These are phyloP conservation scores for Microstegium vimineum DNA, from an alignment of 176 grass and related monocot species.

Conservation along the genomic window DNA sequence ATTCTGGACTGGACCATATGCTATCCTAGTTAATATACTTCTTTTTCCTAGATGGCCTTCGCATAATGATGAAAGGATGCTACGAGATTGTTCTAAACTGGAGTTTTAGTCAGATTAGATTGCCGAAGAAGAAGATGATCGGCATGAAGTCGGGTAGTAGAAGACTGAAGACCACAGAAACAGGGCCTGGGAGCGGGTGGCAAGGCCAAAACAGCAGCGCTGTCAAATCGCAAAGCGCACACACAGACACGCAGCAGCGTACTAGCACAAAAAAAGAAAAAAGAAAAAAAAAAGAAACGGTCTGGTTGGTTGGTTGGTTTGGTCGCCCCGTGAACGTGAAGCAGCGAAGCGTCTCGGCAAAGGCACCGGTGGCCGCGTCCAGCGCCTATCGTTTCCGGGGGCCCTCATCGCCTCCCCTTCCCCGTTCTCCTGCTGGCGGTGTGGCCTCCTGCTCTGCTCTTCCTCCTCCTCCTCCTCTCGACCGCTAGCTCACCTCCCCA, in stretches of 20 bases:
- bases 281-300: neutral
- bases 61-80: neutral
- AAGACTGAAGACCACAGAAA: neutral
- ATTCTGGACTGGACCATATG: too few relatives aligned
- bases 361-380: conserved; percentile 41
- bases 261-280: neutral
- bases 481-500: conserved; percentile 41
- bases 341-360: conserved; percentile 6
- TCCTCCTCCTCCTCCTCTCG: conserved; percentile 2
- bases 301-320: neutral
- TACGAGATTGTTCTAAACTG: neutral
- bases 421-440: neutral
- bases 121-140: neutral
- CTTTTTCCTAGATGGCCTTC: neutral
- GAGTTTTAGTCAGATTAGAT: neutral
- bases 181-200: too few relatives aligned
- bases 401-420: neutral
- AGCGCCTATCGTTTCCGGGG: conserved; percentile 48
- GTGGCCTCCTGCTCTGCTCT: neutral
- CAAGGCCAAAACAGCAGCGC: neutral
- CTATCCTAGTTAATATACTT: neutral
- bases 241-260: too few relatives aligned
- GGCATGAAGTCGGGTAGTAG: neutral
- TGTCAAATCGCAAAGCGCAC: too few relatives aligned
- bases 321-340: conserved; percentile 22